A percentile compares a stretch with the other conserved stretches of the same genome.
phyloP scores from a whole-genome alignment of 306 rosid species.

The Cucumis hystrix region DNA sequence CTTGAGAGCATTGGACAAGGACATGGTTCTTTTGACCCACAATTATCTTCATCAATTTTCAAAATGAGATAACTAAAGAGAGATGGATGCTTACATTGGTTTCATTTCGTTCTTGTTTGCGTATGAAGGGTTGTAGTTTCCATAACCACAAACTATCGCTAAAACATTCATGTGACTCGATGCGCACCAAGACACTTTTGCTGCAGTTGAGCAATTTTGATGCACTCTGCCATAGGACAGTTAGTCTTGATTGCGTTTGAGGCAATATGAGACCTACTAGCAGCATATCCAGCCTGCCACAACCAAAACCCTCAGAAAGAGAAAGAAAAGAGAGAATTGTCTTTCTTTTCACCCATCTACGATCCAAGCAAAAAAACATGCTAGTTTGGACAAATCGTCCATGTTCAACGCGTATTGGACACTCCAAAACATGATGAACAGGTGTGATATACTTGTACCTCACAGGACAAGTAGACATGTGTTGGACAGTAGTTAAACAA shows the following conservation, averaged over 20 bases:
- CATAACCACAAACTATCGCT: background rate
- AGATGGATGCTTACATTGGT: no score
- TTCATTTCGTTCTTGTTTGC: background rate
- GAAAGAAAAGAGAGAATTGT: background rate
- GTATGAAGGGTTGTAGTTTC: background rate
- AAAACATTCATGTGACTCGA: background rate
- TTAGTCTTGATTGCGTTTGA: constrained; percentile 80
- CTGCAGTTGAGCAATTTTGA: constrained; percentile 56
- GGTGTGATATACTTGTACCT: background rate
- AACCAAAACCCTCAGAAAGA: background rate
- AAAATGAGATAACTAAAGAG: no score
- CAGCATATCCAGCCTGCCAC: constrained; percentile 80
- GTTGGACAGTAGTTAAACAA: background rate
- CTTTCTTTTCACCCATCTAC: background rate
- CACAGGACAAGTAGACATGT: background rate
- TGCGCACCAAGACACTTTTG: background rate
- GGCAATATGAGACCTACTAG: constrained; percentile 72
- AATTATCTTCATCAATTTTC: no score
- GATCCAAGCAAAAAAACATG: background rate
- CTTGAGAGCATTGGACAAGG: no score
- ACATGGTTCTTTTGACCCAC: no score
- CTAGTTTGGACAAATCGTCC: background rate
- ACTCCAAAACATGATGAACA: background rate
- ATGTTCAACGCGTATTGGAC: background rate
- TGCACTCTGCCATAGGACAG: constrained; percentile 75